Evolutionary conservation across 129 eudicot genomes (phyloP).

Genomic region (Centrapalus pauciflorus): DNA sequence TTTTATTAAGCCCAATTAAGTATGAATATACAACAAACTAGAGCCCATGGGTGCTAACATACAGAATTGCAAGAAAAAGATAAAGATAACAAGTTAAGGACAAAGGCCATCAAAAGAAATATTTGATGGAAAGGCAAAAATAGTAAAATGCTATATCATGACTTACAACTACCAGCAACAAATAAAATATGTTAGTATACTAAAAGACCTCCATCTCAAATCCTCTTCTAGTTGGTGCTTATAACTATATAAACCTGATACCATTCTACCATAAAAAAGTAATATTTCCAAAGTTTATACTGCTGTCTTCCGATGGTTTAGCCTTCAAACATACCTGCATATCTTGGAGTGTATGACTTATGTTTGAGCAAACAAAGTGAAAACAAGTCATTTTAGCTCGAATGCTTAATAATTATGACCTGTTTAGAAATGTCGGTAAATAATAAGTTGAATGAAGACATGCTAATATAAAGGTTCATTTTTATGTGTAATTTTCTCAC

Average conservation of each 20-base stretch:
- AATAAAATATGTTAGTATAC: not conserved
- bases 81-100: not conserved
- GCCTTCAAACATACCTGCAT: not conserved
- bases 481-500: slow-evolving; percentile 8
- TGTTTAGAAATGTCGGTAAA: not conserved
- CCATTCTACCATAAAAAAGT: not conserved
- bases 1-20: not conserved
- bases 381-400: not conserved
- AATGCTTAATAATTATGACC: not conserved
- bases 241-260: not conserved
- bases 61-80: not conserved
- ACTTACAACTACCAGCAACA: not conserved
- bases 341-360: not conserved
- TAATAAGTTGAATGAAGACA: not conserved
- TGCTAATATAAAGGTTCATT: not conserved
- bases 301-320: too few relatives aligned
- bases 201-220: not conserved
- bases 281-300: too few relatives aligned
- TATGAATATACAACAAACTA: not conserved
- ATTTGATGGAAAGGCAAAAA: too few relatives aligned
- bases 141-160: not conserved
- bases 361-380: not conserved
- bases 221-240: not conserved
- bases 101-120: not conserved
- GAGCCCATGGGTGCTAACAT: not conserved